phyloP scores from a whole-genome alignment of 2,329 filamentous ascomycete genomes.

The Colletotrichum liaoningense region DNA sequence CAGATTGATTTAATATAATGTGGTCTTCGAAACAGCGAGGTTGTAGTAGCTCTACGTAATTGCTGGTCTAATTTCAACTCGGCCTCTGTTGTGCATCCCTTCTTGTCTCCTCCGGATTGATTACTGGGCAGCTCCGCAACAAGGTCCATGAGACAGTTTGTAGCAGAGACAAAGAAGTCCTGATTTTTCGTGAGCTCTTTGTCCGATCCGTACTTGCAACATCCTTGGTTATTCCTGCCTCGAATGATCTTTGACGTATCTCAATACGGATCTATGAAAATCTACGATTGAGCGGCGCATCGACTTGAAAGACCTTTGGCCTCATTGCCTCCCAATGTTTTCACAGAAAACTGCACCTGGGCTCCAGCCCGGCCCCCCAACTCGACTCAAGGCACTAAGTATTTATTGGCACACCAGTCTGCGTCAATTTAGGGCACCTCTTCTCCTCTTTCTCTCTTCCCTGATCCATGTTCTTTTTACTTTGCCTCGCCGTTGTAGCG shows the following conservation, averaged over 20 bases:
- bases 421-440: too few species aligned
- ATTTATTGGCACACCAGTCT: too few species aligned
- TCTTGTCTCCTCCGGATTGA: not conserved
- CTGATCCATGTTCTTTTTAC: not conserved
- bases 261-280: too few species aligned
- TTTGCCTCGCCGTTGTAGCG: not conserved
- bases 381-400: too few species aligned
- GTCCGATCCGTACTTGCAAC: not conserved
- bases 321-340: too few species aligned
- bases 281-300: too few species aligned
- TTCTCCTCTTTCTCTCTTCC: too few species aligned
- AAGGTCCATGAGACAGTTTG: not conserved
- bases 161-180: not conserved
- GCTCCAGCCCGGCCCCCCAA: too few species aligned
- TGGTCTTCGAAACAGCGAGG: not conserved
- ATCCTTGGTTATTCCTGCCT: not conserved
- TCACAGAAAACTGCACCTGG: too few species aligned
- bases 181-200: not conserved
- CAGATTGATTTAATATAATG: too few species aligned
- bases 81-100: not conserved
- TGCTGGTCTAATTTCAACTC: not conserved
- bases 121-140: not conserved
- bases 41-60: not conserved
- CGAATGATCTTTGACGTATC: not conserved
- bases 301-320: too few species aligned